Percentiles rank a stretch among this genome's conserved stretches.
These are phyloP conservation scores for Juncus effusus DNA, from an alignment of 176 grass and related monocot species.

Conservation along the genomic window DNA sequence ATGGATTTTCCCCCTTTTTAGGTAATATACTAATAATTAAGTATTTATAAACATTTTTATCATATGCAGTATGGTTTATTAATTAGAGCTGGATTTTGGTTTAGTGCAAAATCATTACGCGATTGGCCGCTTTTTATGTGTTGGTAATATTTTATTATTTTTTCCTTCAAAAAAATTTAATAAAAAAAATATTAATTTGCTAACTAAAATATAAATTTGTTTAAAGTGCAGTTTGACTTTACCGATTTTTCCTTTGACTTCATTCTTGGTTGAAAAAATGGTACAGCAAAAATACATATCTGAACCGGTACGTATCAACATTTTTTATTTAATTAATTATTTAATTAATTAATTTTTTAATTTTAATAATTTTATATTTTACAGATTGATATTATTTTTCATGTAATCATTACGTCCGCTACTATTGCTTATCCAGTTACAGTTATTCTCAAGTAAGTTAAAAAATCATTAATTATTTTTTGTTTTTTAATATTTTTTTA, in stretches of 20 bases:
- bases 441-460: slow-evolving; percentile 89
- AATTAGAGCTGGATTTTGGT: slow-evolving; percentile 99
- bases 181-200: slow-evolving; percentile 16
- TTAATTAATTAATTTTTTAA: neutral
- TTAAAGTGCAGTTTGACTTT: slow-evolving; percentile 63
- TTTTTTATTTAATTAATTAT: slow-evolving; percentile 6
- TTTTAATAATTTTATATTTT: slow-evolving; percentile 25
- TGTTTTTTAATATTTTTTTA: neutral
- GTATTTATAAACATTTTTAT: slow-evolving; percentile 11
- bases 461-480: neutral
- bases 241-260: slow-evolving; percentile 58
- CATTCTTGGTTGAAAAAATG: slow-evolving; percentile 64
- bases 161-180: slow-evolving; percentile 5
- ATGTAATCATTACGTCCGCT: slow-evolving; percentile 66
- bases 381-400: slow-evolving; percentile 75
- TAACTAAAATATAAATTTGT: slow-evolving; percentile 27
- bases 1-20: no score
- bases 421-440: slow-evolving; percentile 69
- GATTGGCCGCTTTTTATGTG: slow-evolving; percentile 98
- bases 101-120: slow-evolving; percentile 68
- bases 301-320: slow-evolving; percentile 59
- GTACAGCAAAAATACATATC: slow-evolving; percentile 47
- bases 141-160: slow-evolving; percentile 49
- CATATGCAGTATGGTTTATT: slow-evolving; percentile 78
- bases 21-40: neutral